Conservation (phyloP, 2,329 filamentous ascomycete species). For the Amauroascus verrucosus region DNA sequence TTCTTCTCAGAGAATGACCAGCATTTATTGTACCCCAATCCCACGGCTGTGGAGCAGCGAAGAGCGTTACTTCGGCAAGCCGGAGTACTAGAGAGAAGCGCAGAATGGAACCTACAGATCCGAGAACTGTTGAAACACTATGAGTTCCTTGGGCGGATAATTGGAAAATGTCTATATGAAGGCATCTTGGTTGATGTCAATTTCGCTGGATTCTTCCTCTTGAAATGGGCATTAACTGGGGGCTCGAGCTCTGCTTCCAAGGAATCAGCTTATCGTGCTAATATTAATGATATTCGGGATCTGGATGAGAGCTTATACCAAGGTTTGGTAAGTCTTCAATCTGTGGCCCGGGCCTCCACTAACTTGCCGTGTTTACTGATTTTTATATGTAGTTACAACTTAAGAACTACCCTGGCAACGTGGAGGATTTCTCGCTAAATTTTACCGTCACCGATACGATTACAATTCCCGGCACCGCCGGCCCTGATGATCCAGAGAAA, state of each 20-base stretch:
- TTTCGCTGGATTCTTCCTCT: constrained; percentile 90
- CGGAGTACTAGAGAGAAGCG: constrained; percentile 44
- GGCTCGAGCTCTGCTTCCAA: constrained; percentile 52
- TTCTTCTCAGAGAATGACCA: constrained; percentile 78
- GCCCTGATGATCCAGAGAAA: constrained; percentile 27
- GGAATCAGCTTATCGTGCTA: constrained; percentile 71
- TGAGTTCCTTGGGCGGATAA: constrained; percentile 83
- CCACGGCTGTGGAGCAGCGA: constrained; percentile 60
- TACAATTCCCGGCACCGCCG: constrained; percentile 41
- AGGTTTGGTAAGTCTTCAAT: constrained; percentile 50
- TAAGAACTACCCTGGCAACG: constrained; percentile 76
- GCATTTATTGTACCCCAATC: constrained; percentile 82
- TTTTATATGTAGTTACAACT: constrained; percentile 44
- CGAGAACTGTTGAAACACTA: constrained; percentile 59
- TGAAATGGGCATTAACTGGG: constrained; percentile 82
- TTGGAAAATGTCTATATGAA: constrained; percentile 96
- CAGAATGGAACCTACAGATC: constrained; percentile 49
- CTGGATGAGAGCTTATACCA: constrained; percentile 86
- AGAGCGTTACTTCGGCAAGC: constrained; percentile 47
- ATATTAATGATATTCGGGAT: constrained; percentile 85
- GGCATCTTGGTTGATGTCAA: constrained; percentile 86
- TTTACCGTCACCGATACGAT: constrained; percentile 76
- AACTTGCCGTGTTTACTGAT: not conserved
- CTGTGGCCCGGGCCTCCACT: not conserved
- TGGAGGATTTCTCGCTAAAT: constrained; percentile 70